A percentile compares a stretch with the other conserved stretches of the same genome.
These are phyloP conservation scores for Cystofilobasidium bisporidii DNA, from an alignment of 768 basidiomycete genomes.

Conservation along the genomic window DNA sequence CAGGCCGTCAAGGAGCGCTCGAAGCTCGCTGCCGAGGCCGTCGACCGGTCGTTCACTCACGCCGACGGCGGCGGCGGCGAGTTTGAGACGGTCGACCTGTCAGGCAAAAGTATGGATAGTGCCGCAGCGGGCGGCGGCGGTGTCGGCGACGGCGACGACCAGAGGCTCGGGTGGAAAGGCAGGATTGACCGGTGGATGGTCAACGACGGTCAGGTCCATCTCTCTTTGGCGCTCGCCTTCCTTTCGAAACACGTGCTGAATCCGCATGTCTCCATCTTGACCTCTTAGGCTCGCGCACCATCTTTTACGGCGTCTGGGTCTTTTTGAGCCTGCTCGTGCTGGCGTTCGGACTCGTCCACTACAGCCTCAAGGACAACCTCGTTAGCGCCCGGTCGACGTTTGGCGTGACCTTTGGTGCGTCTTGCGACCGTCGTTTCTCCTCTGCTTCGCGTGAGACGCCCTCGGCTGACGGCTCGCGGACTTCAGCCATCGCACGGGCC, in stretches of 20 bases:
- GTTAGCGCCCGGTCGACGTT: conserved; percentile 57
- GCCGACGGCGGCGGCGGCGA: background rate
- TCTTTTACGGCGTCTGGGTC: conserved; percentile 74
- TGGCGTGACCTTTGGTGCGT: conserved; percentile 67
- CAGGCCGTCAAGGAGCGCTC: conserved; percentile 38
- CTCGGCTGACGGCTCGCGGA: background rate
- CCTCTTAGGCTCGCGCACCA: conserved; percentile 46
- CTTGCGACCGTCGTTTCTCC: background rate
- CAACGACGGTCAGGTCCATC: conserved; percentile 57
- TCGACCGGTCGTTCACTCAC: too few species aligned
- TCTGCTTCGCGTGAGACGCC: background rate
- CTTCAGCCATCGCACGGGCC: conserved; percentile 67
- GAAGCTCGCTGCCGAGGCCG: background rate
- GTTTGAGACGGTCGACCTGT: conserved; percentile 24
- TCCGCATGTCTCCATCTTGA: background rate
- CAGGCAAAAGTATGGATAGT: too few species aligned
- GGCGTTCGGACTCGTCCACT: conserved; percentile 65
- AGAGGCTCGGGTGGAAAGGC: conserved; percentile 41
- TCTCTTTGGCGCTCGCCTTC: background rate
- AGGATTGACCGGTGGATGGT: conserved; percentile 76
- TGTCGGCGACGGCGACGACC: conserved; percentile 33
- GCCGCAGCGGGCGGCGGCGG: too few species aligned
- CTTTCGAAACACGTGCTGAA: background rate
- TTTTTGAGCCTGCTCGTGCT: conserved; percentile 70
- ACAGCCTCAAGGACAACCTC: conserved; percentile 68